Base-by-base conservation (phyloP, 2,329 filamentous ascomycete genomes). In the Monosporascus sp. region DNA sequence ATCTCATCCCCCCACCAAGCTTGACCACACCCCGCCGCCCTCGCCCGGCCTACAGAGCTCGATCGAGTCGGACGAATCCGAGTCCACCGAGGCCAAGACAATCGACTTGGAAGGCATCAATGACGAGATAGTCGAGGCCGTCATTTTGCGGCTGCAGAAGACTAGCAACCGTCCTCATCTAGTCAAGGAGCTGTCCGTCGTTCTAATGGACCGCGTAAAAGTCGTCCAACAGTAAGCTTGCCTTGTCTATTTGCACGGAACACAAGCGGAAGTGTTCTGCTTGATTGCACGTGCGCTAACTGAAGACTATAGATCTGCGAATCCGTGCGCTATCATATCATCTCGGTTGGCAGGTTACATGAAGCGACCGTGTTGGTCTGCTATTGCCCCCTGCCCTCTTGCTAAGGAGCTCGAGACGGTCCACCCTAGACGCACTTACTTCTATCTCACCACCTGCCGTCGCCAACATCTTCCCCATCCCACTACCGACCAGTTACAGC, bases 351-450 rank as follows among this genome's bases (percentile, higher is more conserved):
- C 91, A 41, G 84, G 88, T 36, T 99, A 95, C 73, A 80, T 97
- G 66, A 95, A 96, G 76, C 89, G 94, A 61, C 74, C 89, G 51
- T 88, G 82, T 60, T 90, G 88, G 92, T 89, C 84, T 27, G 83
- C 87, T 7, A 74, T 86, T 50, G 79, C 87, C 49, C 90, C 88
- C 50, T 97, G 94, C 72, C 93, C 94, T 3, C 75, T 97, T 52
- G 90, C 89, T 50, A 97, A 97, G 74, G 90, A 96, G 72, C 83
- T 97, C 51, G 90, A 97, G 69, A 86, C 89, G 41, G 88, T 93
- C 43, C 93, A 97, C 69, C 94, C 94, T 20, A 88, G 93, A 67
- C 90, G 94, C 71, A 92, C 95, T 47, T 97, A 96, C 77, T 97
- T 95, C 74, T 97, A 92, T 74, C 82, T 99, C 55, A 96, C 90